phyloP scores from a whole-genome alignment of 2,329 filamentous ascomycete species.

The Didymellaceae sp. region DNA sequence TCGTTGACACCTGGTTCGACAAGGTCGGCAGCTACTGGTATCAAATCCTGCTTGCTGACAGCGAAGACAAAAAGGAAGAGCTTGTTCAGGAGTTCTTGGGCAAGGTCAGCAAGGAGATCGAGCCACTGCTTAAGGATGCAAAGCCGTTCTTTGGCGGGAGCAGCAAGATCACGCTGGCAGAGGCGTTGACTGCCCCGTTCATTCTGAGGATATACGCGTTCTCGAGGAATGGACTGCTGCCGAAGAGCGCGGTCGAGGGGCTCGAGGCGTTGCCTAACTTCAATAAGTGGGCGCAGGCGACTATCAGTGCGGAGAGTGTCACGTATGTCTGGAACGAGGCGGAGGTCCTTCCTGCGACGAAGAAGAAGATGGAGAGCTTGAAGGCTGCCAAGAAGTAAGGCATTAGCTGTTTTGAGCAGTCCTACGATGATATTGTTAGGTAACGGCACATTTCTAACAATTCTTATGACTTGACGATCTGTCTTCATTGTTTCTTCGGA shows the following conservation, averaged over 20 bases:
- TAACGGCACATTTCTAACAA: background rate
- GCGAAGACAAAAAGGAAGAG: constrained; percentile 57
- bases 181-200: constrained; percentile 73
- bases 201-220: constrained; percentile 65
- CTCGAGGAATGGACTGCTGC: constrained; percentile 62
- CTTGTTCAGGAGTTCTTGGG: constrained; percentile 60
- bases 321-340: constrained; percentile 51
- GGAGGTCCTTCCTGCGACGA: constrained; percentile 23
- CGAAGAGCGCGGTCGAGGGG: constrained; percentile 54
- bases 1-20: constrained; percentile 71
- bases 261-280: constrained; percentile 69
- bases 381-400: constrained; percentile 32
- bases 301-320: constrained; percentile 70
- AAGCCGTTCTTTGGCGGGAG: constrained; percentile 56
- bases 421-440: background rate
- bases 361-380: constrained; percentile 33
- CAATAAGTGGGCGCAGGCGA: constrained; percentile 68
- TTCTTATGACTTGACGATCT: background rate
- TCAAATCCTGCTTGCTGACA: constrained; percentile 55
- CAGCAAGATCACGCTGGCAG: constrained; percentile 70
- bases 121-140: constrained; percentile 66
- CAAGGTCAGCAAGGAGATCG: constrained; percentile 71
- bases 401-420: background rate
- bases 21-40: constrained; percentile 63
- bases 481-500: background rate